A percentile compares a stretch with the other conserved stretches of the same genome.
phyloP scores from a whole-genome alignment of 2,329 filamentous ascomycete genomes.

The Colletotrichum limetticola region DNA sequence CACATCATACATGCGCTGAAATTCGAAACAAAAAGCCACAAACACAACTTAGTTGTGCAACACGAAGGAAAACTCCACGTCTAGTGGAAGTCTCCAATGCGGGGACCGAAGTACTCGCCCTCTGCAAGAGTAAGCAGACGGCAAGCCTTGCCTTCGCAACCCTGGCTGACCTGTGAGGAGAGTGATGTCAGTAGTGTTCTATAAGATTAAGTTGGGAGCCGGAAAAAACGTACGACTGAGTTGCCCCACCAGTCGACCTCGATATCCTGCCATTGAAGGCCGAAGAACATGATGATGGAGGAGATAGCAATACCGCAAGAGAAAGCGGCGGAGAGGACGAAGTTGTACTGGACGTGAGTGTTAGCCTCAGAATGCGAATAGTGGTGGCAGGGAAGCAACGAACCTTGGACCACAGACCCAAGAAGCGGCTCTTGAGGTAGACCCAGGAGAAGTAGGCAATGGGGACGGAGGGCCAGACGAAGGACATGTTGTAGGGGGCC shows the following conservation, averaged over 20 bases:
- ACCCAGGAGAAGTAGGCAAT: slow-evolving; percentile 60
- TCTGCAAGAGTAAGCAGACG: slow-evolving; percentile 37
- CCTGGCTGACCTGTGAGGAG: slow-evolving; percentile 17
- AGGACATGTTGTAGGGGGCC: slow-evolving; percentile 60
- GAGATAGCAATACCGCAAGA: slow-evolving; percentile 57
- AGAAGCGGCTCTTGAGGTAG: slow-evolving; percentile 55
- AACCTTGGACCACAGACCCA: slow-evolving; percentile 62
- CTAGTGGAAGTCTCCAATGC: slow-evolving; percentile 34
- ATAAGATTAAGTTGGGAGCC: not conserved
- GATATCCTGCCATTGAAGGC: slow-evolving; percentile 51
- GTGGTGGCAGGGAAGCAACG: slow-evolving; percentile 12
- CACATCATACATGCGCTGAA: slow-evolving; percentile 15
- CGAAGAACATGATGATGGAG: slow-evolving; percentile 60
- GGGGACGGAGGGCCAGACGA: slow-evolving; percentile 58
- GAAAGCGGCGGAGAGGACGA: slow-evolving; percentile 58
- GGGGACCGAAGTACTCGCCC: slow-evolving; percentile 47
- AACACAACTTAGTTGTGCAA: not conserved
- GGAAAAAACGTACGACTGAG: slow-evolving; percentile 29
- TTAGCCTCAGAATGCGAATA: not conserved
- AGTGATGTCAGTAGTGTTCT: not conserved
- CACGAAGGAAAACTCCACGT: not conserved
- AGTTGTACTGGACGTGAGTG: slow-evolving; percentile 51
- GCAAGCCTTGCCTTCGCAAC: slow-evolving; percentile 43
- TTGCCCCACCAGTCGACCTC: slow-evolving; percentile 60
- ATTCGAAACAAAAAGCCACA: not conserved